Conservation (phyloP, 2,329 filamentous ascomycete genomes). For the Aaosphaeria pasadenensis region DNA sequence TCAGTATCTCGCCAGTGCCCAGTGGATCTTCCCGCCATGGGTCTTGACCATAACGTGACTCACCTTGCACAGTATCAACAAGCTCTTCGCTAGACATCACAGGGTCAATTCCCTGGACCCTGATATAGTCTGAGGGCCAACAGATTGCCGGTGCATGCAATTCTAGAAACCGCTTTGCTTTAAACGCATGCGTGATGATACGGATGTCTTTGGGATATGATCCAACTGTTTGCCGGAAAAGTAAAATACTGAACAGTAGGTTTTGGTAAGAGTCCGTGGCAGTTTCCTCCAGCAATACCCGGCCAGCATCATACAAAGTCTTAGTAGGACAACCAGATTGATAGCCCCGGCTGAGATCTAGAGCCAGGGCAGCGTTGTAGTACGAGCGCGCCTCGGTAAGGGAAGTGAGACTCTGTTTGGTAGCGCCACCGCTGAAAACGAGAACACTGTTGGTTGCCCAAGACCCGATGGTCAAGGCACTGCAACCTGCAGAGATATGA, state of each 20-base stretch:
- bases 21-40: conserved; percentile 41
- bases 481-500: conserved; percentile 67
- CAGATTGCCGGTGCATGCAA: conserved; percentile 40
- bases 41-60: conserved; percentile 35
- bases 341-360: conserved; percentile 19
- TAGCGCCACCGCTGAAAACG: conserved; percentile 68
- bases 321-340: conserved; percentile 17
- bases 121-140: conserved; percentile 41
- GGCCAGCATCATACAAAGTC: conserved; percentile 33
- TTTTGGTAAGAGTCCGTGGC: conserved; percentile 88
- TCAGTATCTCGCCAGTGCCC: conserved; percentile 32
- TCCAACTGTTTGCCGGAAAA: conserved; percentile 42
- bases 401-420: conserved; percentile 22
- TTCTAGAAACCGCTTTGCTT: conserved; percentile 42
- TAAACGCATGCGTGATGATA: conserved; percentile 49
- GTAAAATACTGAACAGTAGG: conserved; percentile 70
- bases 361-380: conserved; percentile 30
- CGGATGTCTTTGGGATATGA: conserved; percentile 41
- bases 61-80: conserved; percentile 33
- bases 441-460: conserved; percentile 49
- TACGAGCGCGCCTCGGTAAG: conserved; percentile 37
- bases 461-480: conserved; percentile 47
- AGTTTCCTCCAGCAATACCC: conserved; percentile 62
- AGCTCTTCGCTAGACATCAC: conserved; percentile 37
- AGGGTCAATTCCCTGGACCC: conserved; percentile 46